Evolutionary conservation across 176 grass and related monocot species (phyloP), one percentile per base, ranked within the genome.

Genomic region (Oryza brachyantha): DNA sequence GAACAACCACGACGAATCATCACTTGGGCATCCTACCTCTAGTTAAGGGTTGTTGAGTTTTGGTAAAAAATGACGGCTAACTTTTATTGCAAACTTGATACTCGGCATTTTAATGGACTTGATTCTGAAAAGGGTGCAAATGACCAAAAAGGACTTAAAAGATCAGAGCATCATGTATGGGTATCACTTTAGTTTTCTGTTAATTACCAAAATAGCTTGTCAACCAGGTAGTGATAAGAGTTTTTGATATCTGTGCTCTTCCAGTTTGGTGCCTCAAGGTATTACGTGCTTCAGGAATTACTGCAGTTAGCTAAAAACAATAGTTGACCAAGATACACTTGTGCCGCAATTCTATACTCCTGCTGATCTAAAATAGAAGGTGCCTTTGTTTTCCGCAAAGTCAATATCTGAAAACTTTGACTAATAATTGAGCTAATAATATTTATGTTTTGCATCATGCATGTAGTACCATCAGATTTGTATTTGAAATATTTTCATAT

Each of bases 41-140:
- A 70, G 36, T 43, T 45, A 70, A 70, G 50, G 39, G 27, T 48
- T n/a, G 52, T 21, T 28, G 39, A 72, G 8, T n/a, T 82, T 82
- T 74, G n/a, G 22, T 73, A 64, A 28, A n/a, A 62, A 68, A 78
- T 40, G 31, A 40, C 28, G 41, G 13, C 13, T 46, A 21, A 70
- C 38, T 77, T 61, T 40, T 39, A 52, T 50, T 64, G 24, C 54
- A 31, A 39, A 39, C 11, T 9, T 38, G 7, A 22, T 64, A 29
- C 1, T 72, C 7, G 25, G 10, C 68, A 70, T 70, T 37, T 70
- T 11, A 38, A 36, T 22, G 31, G 43, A 29, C 26, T 10, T 48
- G 25, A 11, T 69, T 69, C 40, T 28, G 39, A 42, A 69, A 63
- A 36, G 37, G 19, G 0, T 21, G n/a, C 13, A 71, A 78, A 70